These are phyloP conservation scores for Clonostachys rhizophaga DNA, from an alignment of 2,329 filamentous ascomycete genomes.

Conservation along the genomic window DNA sequence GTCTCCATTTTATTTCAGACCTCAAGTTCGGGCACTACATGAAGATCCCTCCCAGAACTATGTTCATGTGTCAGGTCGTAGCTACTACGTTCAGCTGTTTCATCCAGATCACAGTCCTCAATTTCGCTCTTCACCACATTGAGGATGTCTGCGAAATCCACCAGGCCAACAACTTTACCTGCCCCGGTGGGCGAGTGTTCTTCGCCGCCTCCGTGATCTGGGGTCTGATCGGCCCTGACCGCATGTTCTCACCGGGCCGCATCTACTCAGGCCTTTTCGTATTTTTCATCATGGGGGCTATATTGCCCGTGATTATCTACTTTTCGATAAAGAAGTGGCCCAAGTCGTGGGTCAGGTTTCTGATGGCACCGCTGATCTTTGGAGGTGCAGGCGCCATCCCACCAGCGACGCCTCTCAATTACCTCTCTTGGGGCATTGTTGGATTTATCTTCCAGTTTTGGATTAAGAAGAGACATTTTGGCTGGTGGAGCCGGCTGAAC, in stretches of 20 bases:
- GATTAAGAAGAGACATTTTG: conserved; percentile 58
- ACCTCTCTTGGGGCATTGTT: conserved; percentile 68
- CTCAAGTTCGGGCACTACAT: conserved; percentile 72
- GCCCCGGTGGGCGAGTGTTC: conserved; percentile 59
- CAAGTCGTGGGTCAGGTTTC: conserved; percentile 40
- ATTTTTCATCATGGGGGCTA: conserved; percentile 54
- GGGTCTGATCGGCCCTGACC: conserved; percentile 60
- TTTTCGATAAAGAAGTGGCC: conserved; percentile 43
- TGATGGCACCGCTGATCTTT: conserved; percentile 61
- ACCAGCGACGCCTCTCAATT: conserved; percentile 69
- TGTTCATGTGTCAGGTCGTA: conserved; percentile 62
- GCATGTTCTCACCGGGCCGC: conserved; percentile 59
- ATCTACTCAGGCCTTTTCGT: conserved; percentile 56
- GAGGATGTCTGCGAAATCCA: conserved; percentile 55
- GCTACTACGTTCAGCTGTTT: conserved; percentile 63
- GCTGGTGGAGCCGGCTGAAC: conserved; percentile 72
- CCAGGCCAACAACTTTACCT: conserved; percentile 56
- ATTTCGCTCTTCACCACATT: conserved; percentile 57
- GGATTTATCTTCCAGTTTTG: conserved; percentile 67
- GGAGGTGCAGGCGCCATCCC: conserved; percentile 54
- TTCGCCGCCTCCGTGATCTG: conserved; percentile 65
- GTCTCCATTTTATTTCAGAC: conserved; percentile 59
- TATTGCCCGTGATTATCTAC: conserved; percentile 48
- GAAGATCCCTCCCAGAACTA: conserved; percentile 62
- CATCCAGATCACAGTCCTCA: conserved; percentile 61